A percentile compares a stretch with the other conserved stretches of the same genome.
Evolutionary conservation across 257 asterid species (phyloP).

Genomic region (Nicotiana tabacum): DNA sequence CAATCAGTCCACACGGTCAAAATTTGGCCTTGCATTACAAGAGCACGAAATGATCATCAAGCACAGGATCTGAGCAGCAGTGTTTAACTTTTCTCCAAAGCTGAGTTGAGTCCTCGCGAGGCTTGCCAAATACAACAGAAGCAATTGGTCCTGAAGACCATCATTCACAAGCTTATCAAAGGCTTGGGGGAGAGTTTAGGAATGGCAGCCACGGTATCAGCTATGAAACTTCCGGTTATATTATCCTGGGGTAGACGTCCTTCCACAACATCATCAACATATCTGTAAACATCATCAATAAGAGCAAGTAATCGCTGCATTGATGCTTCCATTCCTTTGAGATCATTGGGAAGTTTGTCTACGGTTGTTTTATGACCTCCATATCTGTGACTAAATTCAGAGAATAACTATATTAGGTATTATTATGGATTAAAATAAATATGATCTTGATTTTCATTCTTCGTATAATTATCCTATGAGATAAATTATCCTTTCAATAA

Average conservation of each 20-base stretch:
- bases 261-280: slow-evolving; percentile 95
- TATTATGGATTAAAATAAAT: too few species aligned
- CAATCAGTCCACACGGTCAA: neutral
- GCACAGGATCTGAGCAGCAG: slow-evolving; percentile 88
- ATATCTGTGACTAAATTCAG: too few species aligned
- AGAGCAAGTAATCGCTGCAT: slow-evolving; percentile 81
- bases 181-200: slow-evolving; percentile 60
- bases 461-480: too few species aligned
- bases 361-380: slow-evolving; percentile 31
- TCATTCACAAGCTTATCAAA: slow-evolving; percentile 42
- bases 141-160: slow-evolving; percentile 82
- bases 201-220: slow-evolving; percentile 61
- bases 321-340: slow-evolving; percentile 97
- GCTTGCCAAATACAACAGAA: slow-evolving; percentile 81
- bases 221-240: slow-evolving; percentile 61
- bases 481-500: too few species aligned
- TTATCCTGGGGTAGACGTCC: slow-evolving; percentile 63
- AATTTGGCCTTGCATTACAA: neutral
- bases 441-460: too few species aligned
- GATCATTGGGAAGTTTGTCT: slow-evolving; percentile 84
- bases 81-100: slow-evolving; percentile 82
- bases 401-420: too few species aligned
- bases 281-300: slow-evolving; percentile 73
- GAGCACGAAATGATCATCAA: neutral
- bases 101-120: slow-evolving; percentile 89